These are phyloP conservation scores for Obba rivulosa DNA, from an alignment of 768 basidiomycete species.

Conservation along the genomic window DNA sequence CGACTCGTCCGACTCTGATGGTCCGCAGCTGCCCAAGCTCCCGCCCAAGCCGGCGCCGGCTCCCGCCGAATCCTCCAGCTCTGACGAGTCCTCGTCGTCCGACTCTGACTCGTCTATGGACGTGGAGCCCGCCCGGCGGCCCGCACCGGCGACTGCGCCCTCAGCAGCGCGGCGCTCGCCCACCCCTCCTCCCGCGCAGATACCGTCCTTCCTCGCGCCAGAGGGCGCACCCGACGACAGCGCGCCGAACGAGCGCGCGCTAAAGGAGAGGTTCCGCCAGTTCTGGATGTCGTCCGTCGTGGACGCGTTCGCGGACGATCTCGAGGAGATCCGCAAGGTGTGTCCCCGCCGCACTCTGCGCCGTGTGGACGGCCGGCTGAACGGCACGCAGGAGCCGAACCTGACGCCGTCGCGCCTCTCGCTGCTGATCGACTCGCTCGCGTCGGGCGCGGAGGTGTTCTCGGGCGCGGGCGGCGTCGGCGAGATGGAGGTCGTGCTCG, in stretches of 20 bases:
- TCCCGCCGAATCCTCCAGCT: conserved; percentile 3
- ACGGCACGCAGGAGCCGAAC: conserved; percentile 54
- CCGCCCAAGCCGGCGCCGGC: conserved; percentile 4
- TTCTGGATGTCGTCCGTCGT: conserved; percentile 86
- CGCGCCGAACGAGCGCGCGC: conserved; percentile 39
- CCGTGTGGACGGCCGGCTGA: no score
- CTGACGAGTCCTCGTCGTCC: conserved; percentile 13
- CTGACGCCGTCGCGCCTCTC: conserved; percentile 63
- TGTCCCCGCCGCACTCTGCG: no score
- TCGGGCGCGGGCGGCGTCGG: conserved; percentile 38
- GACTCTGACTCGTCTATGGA: conserved; percentile 15
- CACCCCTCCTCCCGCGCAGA: conserved; percentile 24
- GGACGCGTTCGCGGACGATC: conserved; percentile 77
- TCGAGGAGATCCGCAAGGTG: conserved; percentile 82
- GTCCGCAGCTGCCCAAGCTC: conserved; percentile 1
- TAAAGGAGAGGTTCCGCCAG: conserved; percentile 68
- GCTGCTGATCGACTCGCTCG: conserved; percentile 77
- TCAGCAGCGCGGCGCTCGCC: conserved; percentile 20
- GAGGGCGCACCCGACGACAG: conserved; percentile 23
- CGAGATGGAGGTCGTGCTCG: conserved; percentile 75
- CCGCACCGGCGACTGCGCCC: background rate
- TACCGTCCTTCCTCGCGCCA: conserved; percentile 57
- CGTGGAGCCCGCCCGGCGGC: conserved; percentile 2
- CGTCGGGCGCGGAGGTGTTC: conserved; percentile 73
- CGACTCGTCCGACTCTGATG: conserved; percentile 18